Base-by-base conservation (phyloP, 768 basidiomycete genomes). In the Boletus subparvulus region DNA sequence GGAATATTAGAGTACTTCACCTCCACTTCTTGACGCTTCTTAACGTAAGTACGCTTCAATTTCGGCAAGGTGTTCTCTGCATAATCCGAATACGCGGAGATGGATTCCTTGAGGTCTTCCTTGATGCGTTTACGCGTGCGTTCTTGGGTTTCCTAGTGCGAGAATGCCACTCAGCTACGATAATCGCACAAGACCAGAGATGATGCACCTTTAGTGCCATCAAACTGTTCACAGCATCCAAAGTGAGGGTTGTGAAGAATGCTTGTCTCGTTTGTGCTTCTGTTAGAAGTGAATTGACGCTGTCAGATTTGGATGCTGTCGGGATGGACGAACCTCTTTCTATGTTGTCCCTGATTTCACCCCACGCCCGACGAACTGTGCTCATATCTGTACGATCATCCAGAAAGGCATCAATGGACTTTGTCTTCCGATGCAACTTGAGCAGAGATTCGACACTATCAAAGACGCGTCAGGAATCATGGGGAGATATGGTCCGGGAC, bases 51-150 rank as follows among this genome's bases (percentile, higher is more conserved):
- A 48, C 84, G 79, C 75, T 92, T 94, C 50, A 95, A 73, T 64
- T 85, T 88, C 1, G 94, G 94, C 10, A 95, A 77, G n/a, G 80
- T 76, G 52, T 79, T 84, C 66, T 92, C 91, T 12, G 86, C 85
- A 66, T 86, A 94, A 33, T 96, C 94, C 33, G 82, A 81, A 70
- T 96, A 94, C 35, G 88, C 83, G 52, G 72, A 62, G n/a, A 77
- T 77, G 0, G 93, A 91, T 10, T 85, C 84, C 70, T 92, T 94
- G 53, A 95, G 72, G 68, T 95, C 94, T 66, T 96, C 94, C 69
- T 90, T 92, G 70, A 97, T 88, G 28, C 92, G 85, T 68, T 92
- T 91, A 46, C 91, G 81, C n/a, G 92, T 95, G 37, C 94, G 83
- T 52, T 92, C 91, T 75, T 96, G 94, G 12, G 87, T 88, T 63